Conservation (phyloP, 2,329 filamentous ascomycete species). For the Sarocladiaceae sp. region DNA sequence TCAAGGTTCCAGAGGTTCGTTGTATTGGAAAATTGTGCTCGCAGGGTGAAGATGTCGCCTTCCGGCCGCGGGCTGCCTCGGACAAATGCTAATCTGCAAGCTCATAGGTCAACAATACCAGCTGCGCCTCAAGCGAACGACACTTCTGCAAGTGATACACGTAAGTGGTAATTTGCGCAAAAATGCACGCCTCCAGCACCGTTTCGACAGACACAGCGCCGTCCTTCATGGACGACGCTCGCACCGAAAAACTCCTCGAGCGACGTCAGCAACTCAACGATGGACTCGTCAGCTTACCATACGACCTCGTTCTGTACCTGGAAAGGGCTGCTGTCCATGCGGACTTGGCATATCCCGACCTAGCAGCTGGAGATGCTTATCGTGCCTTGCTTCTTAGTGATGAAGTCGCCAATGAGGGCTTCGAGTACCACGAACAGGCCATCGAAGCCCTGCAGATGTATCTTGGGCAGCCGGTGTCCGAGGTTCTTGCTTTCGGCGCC, state of each 20-base stretch:
- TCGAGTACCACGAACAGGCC: constrained; percentile 75
- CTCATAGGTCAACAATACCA: too few species aligned
- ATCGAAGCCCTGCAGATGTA: constrained; percentile 42
- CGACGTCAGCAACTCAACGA: constrained; percentile 56
- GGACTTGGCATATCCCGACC: constrained; percentile 78
- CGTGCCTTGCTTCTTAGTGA: constrained; percentile 83
- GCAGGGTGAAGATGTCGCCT: too few species aligned
- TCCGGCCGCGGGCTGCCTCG: too few species aligned
- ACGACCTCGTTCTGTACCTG: constrained; percentile 61
- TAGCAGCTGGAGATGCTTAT: constrained; percentile 87
- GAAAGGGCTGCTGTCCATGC: constrained; percentile 69
- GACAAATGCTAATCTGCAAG: too few species aligned
- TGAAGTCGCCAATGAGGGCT: constrained; percentile 71
- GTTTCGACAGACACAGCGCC: not conserved
- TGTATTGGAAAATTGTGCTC: not conserved
- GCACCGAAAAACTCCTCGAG: constrained; percentile 41
- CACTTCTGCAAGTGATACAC: too few species aligned
- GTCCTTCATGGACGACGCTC: constrained; percentile 26
- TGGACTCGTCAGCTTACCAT: constrained; percentile 46
- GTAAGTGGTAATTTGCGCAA: not conserved
- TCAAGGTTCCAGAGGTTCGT: not conserved
- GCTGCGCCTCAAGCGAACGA: too few species aligned
- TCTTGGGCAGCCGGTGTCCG: constrained; percentile 30
- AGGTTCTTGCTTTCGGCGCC: constrained; percentile 41
- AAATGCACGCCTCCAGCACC: not conserved